Base-by-base conservation (phyloP, 176 grass and related monocot species). In the Phoenix dactylifera region DNA sequence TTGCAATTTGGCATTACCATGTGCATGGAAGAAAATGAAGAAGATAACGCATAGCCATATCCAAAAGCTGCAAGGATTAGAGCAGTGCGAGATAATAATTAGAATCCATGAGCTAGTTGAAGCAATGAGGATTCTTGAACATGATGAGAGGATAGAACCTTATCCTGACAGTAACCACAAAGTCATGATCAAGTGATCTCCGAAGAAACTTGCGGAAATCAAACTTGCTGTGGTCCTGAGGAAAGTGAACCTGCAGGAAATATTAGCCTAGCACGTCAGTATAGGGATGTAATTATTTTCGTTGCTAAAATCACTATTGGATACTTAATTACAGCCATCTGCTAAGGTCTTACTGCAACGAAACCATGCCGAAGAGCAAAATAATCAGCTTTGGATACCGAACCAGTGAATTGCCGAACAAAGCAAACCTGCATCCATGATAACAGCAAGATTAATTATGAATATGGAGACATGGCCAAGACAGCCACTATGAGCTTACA, bases 181-280 rank as follows among this genome's bases (percentile, higher is more conserved):
- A 54, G 64, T 67, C 64, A 32, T 67, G 50, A 35, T 67, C 64
- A 14, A 67, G 1, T 22, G 64, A 54, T 67, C 64, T 67, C 16
- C 10, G 51, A 17, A 67, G 24, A 67, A 54, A 67, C 4, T 55
- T 67, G 23, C 12, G 16, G 50, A 67, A 67, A 20, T 67, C 51
- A 5, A 67, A 67, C 51, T 54, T 54, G 50, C n/a, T 44, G 35
- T 10, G 35, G 18, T 55, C 64, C n/a, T 32, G 50, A 32, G 64
- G 25, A 39, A 32, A 30, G 29, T 67, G 64, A 67, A 55, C 7
- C 64, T 67, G 10, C 9, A 53, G 7, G 3, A 67, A 32, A 16
- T 16, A 44, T 14, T 44, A 44, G 3, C 35, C 10, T 3, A 14
- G 10, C 35, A 44, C 3, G 35, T 44, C 35, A 14, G 10, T 3